Base-by-base conservation (phyloP, 2,329 filamentous ascomycete species). In the Chalaropsis ovoidea region DNA sequence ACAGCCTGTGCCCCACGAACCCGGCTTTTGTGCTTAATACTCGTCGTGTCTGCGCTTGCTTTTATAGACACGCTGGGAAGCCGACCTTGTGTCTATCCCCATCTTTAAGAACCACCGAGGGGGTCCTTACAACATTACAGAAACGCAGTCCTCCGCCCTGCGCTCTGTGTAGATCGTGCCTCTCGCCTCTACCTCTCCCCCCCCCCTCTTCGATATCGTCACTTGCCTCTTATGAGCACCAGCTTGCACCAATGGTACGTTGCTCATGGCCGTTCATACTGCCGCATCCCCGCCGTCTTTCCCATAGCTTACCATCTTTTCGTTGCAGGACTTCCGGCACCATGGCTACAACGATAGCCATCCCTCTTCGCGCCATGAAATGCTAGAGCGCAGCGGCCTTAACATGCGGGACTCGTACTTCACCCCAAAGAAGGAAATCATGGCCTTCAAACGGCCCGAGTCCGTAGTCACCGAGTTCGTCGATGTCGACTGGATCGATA, bases 391-490 rank as follows among this genome's bases (percentile, higher is more conserved):
- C 72, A 71, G 76, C 65, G 73, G 75, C 61, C 72, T 77, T 31
- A 27, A 35, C 27, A 45, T 31, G 6, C 78, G 80, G 69, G 82
- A 85, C 74, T 75, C 83, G 19, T 84, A 88, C 73, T 87, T 88
- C 75, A 79, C 80, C 70, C 74, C 81, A 68, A 82, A 81, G 71
- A 74, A 74, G 65, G 78, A 81, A 68, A 78, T 75, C 24, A 76
- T 79, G 64, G 39, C 11, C 39, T 64, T 43, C 19, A 66, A 78
- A 65, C 80, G 87, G 67, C 87, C 88, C 47, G 74, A 82, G 45
- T 92, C 89, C 45, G 81, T 88, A 67, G 83, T 86, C 54, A 93
- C 88, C 24, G 87, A 91, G 71, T 87, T 90, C 69, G 86, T 87
- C 72, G 89, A 91, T 71, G 90, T 88, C 49, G 89, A 93, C 69